Conservation (phyloP, 345 rosid genomes). For the Stellera chamaejasme region DNA sequence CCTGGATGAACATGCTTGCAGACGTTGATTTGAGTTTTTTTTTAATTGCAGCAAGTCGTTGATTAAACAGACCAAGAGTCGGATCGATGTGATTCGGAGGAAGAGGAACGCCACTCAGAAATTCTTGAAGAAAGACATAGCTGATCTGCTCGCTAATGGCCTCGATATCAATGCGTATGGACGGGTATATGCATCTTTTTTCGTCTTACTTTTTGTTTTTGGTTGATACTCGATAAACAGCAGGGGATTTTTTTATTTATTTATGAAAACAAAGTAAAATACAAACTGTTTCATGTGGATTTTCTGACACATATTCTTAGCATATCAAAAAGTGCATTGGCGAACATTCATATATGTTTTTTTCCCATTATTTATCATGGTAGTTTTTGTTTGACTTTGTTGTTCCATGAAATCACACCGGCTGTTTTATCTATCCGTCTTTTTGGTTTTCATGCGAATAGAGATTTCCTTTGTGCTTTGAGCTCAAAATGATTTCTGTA, state of each 20-base stretch:
- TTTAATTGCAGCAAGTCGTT: slow-evolving; percentile 53
- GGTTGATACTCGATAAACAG: neutral
- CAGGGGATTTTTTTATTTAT: too few species aligned
- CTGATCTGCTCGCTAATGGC: slow-evolving; percentile 83
- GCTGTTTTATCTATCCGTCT: neutral
- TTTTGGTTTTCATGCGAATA: neutral
- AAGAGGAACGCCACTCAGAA: slow-evolving; percentile 78
- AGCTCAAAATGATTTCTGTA: slow-evolving; percentile 8
- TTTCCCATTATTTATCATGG: neutral
- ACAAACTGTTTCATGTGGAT: neutral
- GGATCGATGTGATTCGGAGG: slow-evolving; percentile 83
- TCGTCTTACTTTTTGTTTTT: slow-evolving; percentile 1
- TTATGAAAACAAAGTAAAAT: too few species aligned
- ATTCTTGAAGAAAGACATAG: slow-evolving; percentile 81
- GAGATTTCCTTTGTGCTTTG: slow-evolving; percentile 6
- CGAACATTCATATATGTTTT: neutral
- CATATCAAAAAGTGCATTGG: too few species aligned
- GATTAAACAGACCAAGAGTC: slow-evolving; percentile 66
- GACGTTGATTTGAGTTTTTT: neutral
- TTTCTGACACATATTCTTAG: neutral
- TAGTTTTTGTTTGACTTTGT: neutral
- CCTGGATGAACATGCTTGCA: neutral
- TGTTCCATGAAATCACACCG: neutral
- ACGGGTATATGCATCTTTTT: slow-evolving; percentile 33
- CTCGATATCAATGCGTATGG: slow-evolving; percentile 76